Base-by-base conservation (phyloP, 768 basidiomycete genomes). In the Collybia sp. region DNA sequence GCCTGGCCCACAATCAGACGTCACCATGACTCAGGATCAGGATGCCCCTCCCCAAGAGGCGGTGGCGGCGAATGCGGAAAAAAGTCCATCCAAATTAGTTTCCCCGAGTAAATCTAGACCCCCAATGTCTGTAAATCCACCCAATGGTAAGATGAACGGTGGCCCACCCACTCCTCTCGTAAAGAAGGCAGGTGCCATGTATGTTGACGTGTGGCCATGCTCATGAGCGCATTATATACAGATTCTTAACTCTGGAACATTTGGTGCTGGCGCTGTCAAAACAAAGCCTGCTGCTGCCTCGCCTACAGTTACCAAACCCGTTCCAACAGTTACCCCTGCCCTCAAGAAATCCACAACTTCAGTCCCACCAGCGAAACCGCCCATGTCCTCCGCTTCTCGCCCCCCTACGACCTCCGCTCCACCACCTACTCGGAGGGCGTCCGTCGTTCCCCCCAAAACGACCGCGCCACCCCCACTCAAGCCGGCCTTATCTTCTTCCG, bases 161-260 rank as follows among this genome's bases (percentile, higher is more conserved):
- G 69, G 65, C 30, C 71, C 79, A 30, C 64, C 76, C 35, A 76
- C 80, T 15, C 73, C 79, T 45, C 61, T 72, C 9, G 82, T 82
- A 40, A 90, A 85, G 70, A 88, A 84, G 77, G 88, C 83, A 37
- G 44, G 58, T 34, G 13, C 15, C 17, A 20, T 40, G 42, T 54
- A 45, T 49, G 44, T 46, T 40, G 39, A 19, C 44, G 40, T 52
- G 12, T 42, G 12, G 41, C 35, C 34, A 42, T n/a, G 49, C 35
- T 58, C 25, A 25, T 25, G 25, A 25, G 25, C 3, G 8, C 8
- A 25, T 37, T 55, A 49, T 45, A 53, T 52, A 33, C 58, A 88
- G 85, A 74, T 83, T 47, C 68, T 82, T 55, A 80, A 67, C 62
- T 76, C 82, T 47, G 80, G 82, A 50, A 83, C 83, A 51, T 82